These are phyloP conservation scores for Didymosphaeria variabile DNA, from an alignment of 2,329 filamentous ascomycete genomes.

Conservation along the genomic window DNA sequence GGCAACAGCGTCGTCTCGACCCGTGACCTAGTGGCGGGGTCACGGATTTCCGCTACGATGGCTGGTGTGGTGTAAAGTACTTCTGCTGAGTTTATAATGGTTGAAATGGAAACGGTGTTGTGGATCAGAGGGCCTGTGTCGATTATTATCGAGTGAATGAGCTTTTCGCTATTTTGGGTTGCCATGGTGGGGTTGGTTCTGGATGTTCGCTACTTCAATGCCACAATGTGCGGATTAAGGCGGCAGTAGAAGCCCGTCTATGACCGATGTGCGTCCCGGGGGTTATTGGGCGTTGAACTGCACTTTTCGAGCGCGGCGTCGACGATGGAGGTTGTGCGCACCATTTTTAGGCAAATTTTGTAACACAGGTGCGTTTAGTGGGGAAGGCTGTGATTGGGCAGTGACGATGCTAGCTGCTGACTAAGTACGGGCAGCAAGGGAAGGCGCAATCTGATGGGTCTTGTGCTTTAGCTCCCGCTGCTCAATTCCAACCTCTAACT, in stretches of 20 bases:
- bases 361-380: conserved; percentile 1
- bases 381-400: conserved; percentile 1
- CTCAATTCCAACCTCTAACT: conserved; percentile 18
- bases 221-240: background rate
- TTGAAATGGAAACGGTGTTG: conserved; percentile 86
- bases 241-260: background rate
- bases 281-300: background rate
- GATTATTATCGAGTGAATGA: conserved; percentile 83
- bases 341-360: conserved; percentile 24
- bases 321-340: conserved; percentile 22
- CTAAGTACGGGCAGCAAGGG: conserved; percentile 11
- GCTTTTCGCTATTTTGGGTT: conserved; percentile 60
- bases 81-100: conserved; percentile 79
- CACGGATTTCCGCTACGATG: conserved; percentile 86
- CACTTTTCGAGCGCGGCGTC: conserved; percentile 15
- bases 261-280: background rate
- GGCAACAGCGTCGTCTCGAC: conserved; percentile 86
- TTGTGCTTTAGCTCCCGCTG: conserved; percentile 24
- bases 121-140: conserved; percentile 94
- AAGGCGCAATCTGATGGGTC: conserved; percentile 12
- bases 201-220: background rate
- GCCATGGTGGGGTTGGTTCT: conserved; percentile 28
- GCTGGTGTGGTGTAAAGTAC: conserved; percentile 74
- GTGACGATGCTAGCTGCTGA: conserved; percentile 8
- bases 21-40: conserved; percentile 79